Conservation (phyloP, 805 yeast genomes). For the Myxozyma vanderwaltii region DNA sequence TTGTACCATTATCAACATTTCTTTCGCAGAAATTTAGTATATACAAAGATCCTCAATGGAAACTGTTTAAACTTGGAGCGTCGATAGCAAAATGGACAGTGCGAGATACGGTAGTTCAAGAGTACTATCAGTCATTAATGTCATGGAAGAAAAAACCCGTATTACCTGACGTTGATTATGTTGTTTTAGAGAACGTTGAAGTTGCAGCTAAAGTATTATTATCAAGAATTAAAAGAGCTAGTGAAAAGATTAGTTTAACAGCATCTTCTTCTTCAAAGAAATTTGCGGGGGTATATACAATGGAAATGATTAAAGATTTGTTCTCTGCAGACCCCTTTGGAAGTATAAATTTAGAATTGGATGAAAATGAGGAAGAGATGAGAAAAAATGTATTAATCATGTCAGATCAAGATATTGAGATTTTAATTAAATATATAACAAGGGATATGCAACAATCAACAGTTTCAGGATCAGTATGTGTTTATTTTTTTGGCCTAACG, state of each 20-base stretch:
- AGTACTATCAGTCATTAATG: slow-evolving; percentile 7
- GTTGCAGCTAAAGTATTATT: slow-evolving; percentile 18
- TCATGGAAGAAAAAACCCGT: slow-evolving; percentile 7
- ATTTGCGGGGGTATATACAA: slow-evolving; percentile 15
- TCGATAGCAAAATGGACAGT: slow-evolving; percentile 18
- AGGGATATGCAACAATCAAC: slow-evolving; percentile 23
- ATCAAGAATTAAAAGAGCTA: slow-evolving; percentile 9
- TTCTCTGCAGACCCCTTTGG: slow-evolving; percentile 21
- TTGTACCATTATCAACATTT: slow-evolving; percentile 13
- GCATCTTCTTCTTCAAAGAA: background rate
- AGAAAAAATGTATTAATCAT: background rate
- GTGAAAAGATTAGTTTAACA: background rate
- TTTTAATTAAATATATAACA: slow-evolving; percentile 14
- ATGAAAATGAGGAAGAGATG: background rate
- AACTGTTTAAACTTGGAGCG: slow-evolving; percentile 5
- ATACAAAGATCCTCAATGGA: slow-evolving; percentile 21
- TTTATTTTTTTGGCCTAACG: background rate
- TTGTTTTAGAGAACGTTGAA: slow-evolving; percentile 22
- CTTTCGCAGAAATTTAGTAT: slow-evolving; percentile 8
- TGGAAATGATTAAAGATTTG: slow-evolving; percentile 17
- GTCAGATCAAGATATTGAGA: slow-evolving; percentile 20
- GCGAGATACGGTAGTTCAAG: slow-evolving; percentile 13
- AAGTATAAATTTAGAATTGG: background rate
- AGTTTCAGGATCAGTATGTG: slow-evolving; percentile 7
- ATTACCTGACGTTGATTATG: slow-evolving; percentile 16